Evolutionary conservation across 129 eudicot species (phyloP).

Genomic region (Flaveria linearis): DNA sequence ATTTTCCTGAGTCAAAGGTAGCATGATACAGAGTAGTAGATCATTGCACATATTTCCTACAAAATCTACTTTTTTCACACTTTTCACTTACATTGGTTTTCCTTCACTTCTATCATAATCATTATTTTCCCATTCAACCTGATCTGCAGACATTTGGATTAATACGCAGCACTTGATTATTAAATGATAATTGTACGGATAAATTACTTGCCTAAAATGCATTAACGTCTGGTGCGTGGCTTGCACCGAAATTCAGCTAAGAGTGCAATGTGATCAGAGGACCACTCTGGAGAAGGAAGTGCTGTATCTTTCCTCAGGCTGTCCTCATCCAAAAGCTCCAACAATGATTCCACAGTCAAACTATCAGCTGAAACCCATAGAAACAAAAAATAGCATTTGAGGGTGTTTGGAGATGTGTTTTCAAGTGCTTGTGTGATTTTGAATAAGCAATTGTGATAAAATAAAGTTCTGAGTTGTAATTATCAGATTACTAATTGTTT

Average conservation of each 20-base stretch:
- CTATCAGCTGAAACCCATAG: conserved; percentile 40
- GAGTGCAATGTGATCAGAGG: conserved; percentile 59
- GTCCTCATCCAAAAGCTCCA: conserved; percentile 57
- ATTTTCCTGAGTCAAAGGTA: conserved; percentile 46
- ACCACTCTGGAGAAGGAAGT: conserved; percentile 71
- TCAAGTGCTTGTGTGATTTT: not conserved
- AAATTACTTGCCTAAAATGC: conserved; percentile 31
- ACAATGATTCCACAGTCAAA: conserved; percentile 50
- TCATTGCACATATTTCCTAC: conserved; percentile 48
- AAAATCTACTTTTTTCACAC: conserved; percentile 36
- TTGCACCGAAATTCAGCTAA: conserved; percentile 54
- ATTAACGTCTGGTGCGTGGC: conserved; percentile 47
- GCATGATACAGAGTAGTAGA: conserved; percentile 68
- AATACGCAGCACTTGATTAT: not conserved
- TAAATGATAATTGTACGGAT: not conserved
- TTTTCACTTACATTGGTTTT: conserved; percentile 31
- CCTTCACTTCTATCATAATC: conserved; percentile 28
- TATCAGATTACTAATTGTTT: not conserved
- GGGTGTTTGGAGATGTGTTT: conserved; percentile 1
- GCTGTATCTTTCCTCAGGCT: conserved; percentile 54
- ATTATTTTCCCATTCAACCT: conserved; percentile 33
- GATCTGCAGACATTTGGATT: conserved; percentile 40
- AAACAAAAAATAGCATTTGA: not conserved
- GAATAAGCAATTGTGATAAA: not conserved
- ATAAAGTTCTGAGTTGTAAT: conserved; percentile 6